Percentiles rank a stretch among this genome's conserved stretches.
These are phyloP conservation scores for Ogataea nakhonphanomensis DNA, from an alignment of 805 yeast genomes.

Conservation along the genomic window DNA sequence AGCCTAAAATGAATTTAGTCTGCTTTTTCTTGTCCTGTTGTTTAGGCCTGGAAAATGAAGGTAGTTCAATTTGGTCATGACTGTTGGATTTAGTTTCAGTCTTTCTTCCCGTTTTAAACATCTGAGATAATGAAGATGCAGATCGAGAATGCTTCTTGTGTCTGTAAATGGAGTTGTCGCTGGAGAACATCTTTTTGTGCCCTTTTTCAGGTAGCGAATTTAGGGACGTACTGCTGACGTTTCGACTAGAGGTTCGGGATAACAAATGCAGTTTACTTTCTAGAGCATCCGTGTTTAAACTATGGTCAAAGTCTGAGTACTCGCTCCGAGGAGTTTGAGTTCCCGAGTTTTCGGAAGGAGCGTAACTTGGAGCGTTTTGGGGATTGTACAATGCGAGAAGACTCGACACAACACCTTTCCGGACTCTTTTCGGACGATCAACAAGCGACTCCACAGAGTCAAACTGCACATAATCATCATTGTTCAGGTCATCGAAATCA, in stretches of 20 bases:
- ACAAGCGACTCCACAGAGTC: slow-evolving; percentile 48
- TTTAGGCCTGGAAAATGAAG: slow-evolving; percentile 19
- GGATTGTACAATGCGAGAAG: slow-evolving; percentile 64
- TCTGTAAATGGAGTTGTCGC: slow-evolving; percentile 15
- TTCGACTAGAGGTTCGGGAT: slow-evolving; percentile 4
- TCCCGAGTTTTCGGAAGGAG: slow-evolving; percentile 19
- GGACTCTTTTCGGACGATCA: slow-evolving; percentile 52
- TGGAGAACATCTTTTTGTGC: background rate
- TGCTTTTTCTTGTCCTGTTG: slow-evolving; percentile 2
- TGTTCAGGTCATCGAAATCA: slow-evolving; percentile 28
- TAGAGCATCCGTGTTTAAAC: slow-evolving; percentile 17
- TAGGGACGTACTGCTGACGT: slow-evolving; percentile 7
- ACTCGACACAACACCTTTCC: slow-evolving; percentile 83
- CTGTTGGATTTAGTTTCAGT: slow-evolving; percentile 3
- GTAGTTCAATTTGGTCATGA: slow-evolving; percentile 16
- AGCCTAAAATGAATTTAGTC: slow-evolving; percentile 3
- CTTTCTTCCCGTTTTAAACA: slow-evolving; percentile 7
- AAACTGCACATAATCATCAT: slow-evolving; percentile 35
- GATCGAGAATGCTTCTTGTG: slow-evolving; percentile 14
- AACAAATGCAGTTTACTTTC: slow-evolving; percentile 20
- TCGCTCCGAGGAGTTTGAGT: slow-evolving; percentile 22
- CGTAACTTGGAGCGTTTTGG: slow-evolving; percentile 28
- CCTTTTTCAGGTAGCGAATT: slow-evolving; percentile 2
- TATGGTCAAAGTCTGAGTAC: slow-evolving; percentile 14
- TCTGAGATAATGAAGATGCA: slow-evolving; percentile 13